phyloP scores from a whole-genome alignment of 2,329 filamentous ascomycete species.

The Apiospora phragmitis region DNA sequence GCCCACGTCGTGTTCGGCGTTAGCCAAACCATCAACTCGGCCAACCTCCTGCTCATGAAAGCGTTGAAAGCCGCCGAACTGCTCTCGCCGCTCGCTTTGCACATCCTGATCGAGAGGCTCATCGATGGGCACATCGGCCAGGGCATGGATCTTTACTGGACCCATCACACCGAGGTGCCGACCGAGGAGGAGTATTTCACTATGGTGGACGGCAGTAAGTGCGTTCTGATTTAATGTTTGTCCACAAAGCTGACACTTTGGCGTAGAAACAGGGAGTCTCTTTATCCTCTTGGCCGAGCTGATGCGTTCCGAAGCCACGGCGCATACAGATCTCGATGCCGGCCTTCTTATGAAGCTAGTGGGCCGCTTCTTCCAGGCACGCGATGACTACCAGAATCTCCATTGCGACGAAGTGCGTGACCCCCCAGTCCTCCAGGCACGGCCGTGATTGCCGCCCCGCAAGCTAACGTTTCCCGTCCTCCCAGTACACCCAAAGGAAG shows the following conservation, averaged over 20 bases:
- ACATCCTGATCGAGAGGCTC: background rate
- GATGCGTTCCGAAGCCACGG: background rate
- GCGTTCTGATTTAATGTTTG: too few species aligned
- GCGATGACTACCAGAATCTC: constrained; percentile 36
- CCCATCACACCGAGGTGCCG: background rate
- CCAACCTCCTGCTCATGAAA: constrained; percentile 31
- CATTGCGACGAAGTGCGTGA: constrained; percentile 20
- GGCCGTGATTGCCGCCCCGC: too few species aligned
- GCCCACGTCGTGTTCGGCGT: constrained; percentile 37
- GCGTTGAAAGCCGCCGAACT: constrained; percentile 21
- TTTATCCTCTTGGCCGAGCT: constrained; percentile 20
- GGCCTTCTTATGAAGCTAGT: constrained; percentile 17
- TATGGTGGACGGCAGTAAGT: constrained; percentile 12
- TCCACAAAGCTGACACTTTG: constrained; percentile 11
- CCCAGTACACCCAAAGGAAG: constrained; percentile 36
- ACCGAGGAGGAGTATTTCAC: constrained; percentile 5
- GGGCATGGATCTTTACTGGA: constrained; percentile 10
- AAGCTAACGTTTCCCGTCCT: background rate
- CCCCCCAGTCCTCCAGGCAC: background rate
- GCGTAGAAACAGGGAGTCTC: constrained; percentile 19
- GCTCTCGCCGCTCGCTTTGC: constrained; percentile 14
- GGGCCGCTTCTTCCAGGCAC: constrained; percentile 33
- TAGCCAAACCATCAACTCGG: constrained; percentile 38
- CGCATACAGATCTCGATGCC: background rate
- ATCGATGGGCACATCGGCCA: constrained; percentile 1